Conservation (phyloP, 495 filamentous ascomycete genomes). For the Aspergillus incahuasiensis region DNA sequence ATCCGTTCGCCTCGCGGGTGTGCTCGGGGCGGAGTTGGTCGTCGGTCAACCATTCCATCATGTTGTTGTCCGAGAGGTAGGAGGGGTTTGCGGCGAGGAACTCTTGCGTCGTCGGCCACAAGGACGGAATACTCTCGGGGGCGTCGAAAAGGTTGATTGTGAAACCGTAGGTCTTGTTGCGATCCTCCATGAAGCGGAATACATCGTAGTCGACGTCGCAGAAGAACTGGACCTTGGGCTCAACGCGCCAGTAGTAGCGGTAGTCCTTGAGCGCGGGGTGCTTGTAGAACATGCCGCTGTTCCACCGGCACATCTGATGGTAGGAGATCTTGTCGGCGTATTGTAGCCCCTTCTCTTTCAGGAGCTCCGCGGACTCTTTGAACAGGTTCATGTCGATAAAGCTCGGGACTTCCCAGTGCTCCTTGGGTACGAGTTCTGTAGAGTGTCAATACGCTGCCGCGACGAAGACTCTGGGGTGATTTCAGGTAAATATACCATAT, state of each 20-base stretch:
- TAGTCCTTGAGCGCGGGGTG: slow-evolving; percentile 79
- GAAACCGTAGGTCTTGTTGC: slow-evolving; percentile 98
- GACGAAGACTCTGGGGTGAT: no score
- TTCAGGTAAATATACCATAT: slow-evolving; percentile 57
- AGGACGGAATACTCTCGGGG: slow-evolving; percentile 72
- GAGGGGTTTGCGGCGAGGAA: slow-evolving; percentile 84
- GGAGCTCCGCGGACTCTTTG: slow-evolving; percentile 73
- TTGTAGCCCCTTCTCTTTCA: slow-evolving; percentile 81
- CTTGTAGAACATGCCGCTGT: slow-evolving; percentile 95
- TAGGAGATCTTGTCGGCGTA: slow-evolving; percentile 86
- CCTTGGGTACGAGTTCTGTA: slow-evolving; percentile 78
- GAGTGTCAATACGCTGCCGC: slow-evolving; percentile 15
- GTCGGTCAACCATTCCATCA: slow-evolving; percentile 83
- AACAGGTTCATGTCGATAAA: slow-evolving; percentile 91
- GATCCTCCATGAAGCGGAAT: slow-evolving; percentile 95
- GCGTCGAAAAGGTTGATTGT: slow-evolving; percentile 97
- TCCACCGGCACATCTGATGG: slow-evolving; percentile 99
- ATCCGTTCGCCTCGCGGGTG: slow-evolving; percentile 74
- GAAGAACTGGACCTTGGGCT: slow-evolving; percentile 99
- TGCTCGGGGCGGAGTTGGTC: slow-evolving; percentile 71
- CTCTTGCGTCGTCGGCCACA: slow-evolving; percentile 93
- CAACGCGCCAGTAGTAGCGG: slow-evolving; percentile 98
- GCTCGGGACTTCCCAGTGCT: slow-evolving; percentile 86
- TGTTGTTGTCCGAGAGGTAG: slow-evolving; percentile 76
- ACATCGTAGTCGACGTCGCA: slow-evolving; percentile 98